Evolutionary conservation across 495 filamentous ascomycete genomes (phyloP), one percentile per base, ranked within the genome.

Genomic region (Penicillium herquei): DNA sequence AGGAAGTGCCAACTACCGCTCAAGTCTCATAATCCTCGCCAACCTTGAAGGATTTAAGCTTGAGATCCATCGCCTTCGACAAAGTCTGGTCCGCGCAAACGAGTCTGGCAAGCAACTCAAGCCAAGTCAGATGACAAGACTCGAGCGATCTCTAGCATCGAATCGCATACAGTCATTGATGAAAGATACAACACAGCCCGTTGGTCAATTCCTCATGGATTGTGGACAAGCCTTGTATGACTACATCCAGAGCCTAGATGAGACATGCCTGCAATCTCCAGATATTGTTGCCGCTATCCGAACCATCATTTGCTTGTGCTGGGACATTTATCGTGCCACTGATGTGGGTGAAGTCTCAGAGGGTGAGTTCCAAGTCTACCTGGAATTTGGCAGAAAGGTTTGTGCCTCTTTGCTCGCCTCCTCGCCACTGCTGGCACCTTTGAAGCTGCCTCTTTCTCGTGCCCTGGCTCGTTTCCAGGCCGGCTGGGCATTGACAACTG

Each of bases 91-190:
- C 16, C 61, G 55, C 41, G 73, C 74, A 14, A 65, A 77, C 39
- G 66, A 70, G 33, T 69, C 73, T 32, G 70, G 63, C 14, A 70
- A 69, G 37, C 57, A 64, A 16, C 69, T 77, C 12, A 85, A 85
- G 58, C 79, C 85, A 26, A 83, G 81, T 7, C 75, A 83, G 44
- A 78, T 89, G 78, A 89, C 82, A 55, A 80, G 84, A 3, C 70
- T 92, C 14, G 86, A 92, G 68, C 73, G 87, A 47, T 91, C 89
- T 9, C 69, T 83, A 42, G 78, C 83, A 12, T 80, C 81, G 9
- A 69, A 66, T 47, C 79, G 80, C 9, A 79, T 87, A 26, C 79
- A 81, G 18, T 77, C 80, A 9, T 74, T 86, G 16, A 79, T 81
- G 51, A 84, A 85, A 41, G 87, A 91, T 55, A 80, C 86, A 7